Base-by-base conservation (phyloP, 2,329 filamentous ascomycete genomes). In the Pseudogymnoascus sp. region DNA sequence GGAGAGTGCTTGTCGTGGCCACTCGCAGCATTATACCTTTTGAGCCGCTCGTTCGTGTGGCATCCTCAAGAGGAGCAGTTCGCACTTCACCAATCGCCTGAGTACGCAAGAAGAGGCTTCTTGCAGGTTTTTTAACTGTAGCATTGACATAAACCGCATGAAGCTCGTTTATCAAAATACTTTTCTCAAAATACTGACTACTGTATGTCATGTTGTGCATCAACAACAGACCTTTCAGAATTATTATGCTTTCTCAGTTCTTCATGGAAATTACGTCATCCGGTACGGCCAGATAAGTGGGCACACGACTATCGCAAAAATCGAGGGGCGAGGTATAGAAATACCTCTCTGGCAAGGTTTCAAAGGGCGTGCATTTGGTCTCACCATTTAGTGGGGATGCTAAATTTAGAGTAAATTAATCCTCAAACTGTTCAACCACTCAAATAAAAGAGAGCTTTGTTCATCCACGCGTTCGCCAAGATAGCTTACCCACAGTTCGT, bases 1-100 rank as follows among this genome's bases (percentile, higher is more conserved):
- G 13, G 59, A 65, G 62, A 33, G 62, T 65, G 59, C 44, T 65
- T 13, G 62, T 64, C 35, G 37, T 65, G 13, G 56, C 62, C 59
- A 64, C 60, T 64, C 26, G 33, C 31, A 59, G 56, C 59, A 65
- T 65, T 62, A 64, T 64, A 19, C 64, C 62, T 62, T 65, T 64
- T 62, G 16, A 64, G 42, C 62, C 35, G 16, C 64, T 65, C 13
- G 59, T 65, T 63, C 61, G 8, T 24, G n/a, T 19, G 6, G 38
- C 38, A 7, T 37, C 38, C 62, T 62, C 8, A n/a, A 64, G 50
- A 64, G 47, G 62, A 62, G 62, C 29, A 64, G 50, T 64, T 62
- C 40, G 37, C 37, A 62, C 38, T 64, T 61, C 31, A 64, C 63
- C n/a, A 64, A 63, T 62, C 61, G 6, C 61, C 40, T 62, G 13